Conservation (phyloP, 2,329 filamentous ascomycete species). For the Xylaria sp. region DNA sequence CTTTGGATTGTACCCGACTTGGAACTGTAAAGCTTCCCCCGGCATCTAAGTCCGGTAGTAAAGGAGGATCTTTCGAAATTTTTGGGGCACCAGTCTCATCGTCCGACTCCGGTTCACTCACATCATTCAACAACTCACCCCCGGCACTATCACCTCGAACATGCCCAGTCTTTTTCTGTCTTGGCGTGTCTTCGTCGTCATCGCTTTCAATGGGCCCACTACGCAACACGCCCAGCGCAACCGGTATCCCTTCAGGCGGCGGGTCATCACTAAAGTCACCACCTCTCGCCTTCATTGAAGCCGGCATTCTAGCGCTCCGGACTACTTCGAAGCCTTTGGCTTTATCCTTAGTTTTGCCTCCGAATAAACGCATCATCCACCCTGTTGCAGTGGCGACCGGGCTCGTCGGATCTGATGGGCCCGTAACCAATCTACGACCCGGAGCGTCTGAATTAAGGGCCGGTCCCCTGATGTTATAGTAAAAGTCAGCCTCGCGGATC, state of each 20-base stretch:
- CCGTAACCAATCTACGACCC: slow-evolving; percentile 88
- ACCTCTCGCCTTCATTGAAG: slow-evolving; percentile 70
- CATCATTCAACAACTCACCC: slow-evolving; percentile 58
- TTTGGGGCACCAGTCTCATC: slow-evolving; percentile 51
- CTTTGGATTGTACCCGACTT: slow-evolving; percentile 70
- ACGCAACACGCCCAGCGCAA: slow-evolving; percentile 68
- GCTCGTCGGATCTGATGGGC: slow-evolving; percentile 92
- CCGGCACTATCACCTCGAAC: slow-evolving; percentile 49
- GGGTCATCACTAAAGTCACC: slow-evolving; percentile 71
- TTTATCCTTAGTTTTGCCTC: slow-evolving; percentile 90
- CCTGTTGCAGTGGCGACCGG: slow-evolving; percentile 88
- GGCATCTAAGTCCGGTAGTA: slow-evolving; percentile 68
- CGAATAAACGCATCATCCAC: slow-evolving; percentile 84
- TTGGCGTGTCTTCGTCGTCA: slow-evolving; percentile 60
- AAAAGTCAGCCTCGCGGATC: slow-evolving; percentile 95
- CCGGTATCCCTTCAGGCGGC: slow-evolving; percentile 72
- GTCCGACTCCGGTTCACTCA: slow-evolving; percentile 59
- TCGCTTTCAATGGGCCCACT: slow-evolving; percentile 73
- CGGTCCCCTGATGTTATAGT: slow-evolving; percentile 91
- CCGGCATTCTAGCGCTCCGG: slow-evolving; percentile 85
- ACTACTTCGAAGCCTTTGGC: slow-evolving; percentile 98
- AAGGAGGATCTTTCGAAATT: slow-evolving; percentile 62
- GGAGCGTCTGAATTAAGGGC: slow-evolving; percentile 84
- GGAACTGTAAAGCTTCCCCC: slow-evolving; percentile 71
- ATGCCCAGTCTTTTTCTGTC: slow-evolving; percentile 46